Conservation (phyloP, 352 stramenopile species). For the Phytophthora ramorum region DNA sequence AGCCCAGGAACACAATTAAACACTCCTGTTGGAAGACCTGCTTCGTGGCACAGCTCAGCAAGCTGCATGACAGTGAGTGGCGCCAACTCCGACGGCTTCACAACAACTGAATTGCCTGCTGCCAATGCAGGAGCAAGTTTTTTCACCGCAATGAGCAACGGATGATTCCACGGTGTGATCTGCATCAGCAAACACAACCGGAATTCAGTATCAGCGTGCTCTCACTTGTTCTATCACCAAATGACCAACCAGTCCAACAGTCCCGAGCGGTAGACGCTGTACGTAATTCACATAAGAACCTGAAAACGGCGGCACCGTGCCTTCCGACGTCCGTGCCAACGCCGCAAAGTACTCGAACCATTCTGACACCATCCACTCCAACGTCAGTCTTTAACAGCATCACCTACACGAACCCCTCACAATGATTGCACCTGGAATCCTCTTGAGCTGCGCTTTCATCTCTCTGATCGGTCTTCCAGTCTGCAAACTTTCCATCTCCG, state of each 20-base stretch:
- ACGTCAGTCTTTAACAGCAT: background rate
- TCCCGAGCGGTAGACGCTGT: conserved; percentile 63
- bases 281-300: conserved; percentile 66
- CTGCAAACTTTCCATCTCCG: conserved; percentile 64
- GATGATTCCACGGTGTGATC: conserved; percentile 88
- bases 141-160: conserved; percentile 81
- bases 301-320: conserved; percentile 68
- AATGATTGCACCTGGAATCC: conserved; percentile 39
- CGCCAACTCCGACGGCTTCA: conserved; percentile 88
- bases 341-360: conserved; percentile 89
- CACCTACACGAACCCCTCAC: background rate
- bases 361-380: conserved; percentile 34
- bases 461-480: conserved; percentile 70
- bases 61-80: conserved; percentile 64
- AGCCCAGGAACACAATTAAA: conserved; percentile 58
- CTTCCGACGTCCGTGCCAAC: conserved; percentile 71
- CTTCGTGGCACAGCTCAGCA: conserved; percentile 44
- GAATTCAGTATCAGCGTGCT: conserved; percentile 2
- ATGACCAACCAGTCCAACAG: conserved; percentile 51
- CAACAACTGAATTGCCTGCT: conserved; percentile 80
- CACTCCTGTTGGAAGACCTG: conserved; percentile 50
- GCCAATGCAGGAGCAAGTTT: conserved; percentile 74
- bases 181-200: conserved; percentile 12
- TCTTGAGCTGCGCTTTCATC: conserved; percentile 58
- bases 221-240: background rate